Conservation (phyloP, 345 rosid genomes). For the Diplotaxis tenuifolia region DNA sequence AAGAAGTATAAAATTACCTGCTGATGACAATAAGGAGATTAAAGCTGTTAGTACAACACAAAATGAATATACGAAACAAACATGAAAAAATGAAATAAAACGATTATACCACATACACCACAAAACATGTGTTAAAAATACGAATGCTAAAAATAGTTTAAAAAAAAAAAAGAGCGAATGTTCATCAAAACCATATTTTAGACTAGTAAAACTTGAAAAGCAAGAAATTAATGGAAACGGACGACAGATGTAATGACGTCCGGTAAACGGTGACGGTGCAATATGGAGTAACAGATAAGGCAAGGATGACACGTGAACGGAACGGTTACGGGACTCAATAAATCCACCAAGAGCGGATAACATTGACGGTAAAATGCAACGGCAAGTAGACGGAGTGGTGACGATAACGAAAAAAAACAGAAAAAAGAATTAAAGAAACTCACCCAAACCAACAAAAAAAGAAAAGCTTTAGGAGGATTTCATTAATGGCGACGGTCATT, state of each 20-base stretch:
- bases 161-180: not conserved
- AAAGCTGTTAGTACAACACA: constrained; percentile 2
- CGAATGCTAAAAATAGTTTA: not conserved
- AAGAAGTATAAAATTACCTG: constrained; percentile 4
- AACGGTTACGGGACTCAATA: not conserved
- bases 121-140: not conserved
- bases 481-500: constrained; percentile 36
- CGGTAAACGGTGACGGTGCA: constrained; percentile 9
- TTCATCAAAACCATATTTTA: not conserved
- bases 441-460: constrained; percentile 27
- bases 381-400: not conserved
- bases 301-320: not conserved
- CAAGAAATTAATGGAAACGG: not conserved
- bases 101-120: not conserved
- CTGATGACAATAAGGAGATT: not conserved
- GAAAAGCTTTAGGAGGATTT: constrained; percentile 7
- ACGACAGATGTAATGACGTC: constrained; percentile 10
- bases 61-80: not conserved
- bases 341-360: not conserved
- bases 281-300: not conserved
- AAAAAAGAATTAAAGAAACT: not conserved
- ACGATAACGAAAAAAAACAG: not conserved
- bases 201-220: not conserved
- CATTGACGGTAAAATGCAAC: constrained; percentile 10
- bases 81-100: not conserved